Conservation (phyloP, 2,329 filamentous ascomycete genomes). For the Neopestalotiopsis clavispora region DNA sequence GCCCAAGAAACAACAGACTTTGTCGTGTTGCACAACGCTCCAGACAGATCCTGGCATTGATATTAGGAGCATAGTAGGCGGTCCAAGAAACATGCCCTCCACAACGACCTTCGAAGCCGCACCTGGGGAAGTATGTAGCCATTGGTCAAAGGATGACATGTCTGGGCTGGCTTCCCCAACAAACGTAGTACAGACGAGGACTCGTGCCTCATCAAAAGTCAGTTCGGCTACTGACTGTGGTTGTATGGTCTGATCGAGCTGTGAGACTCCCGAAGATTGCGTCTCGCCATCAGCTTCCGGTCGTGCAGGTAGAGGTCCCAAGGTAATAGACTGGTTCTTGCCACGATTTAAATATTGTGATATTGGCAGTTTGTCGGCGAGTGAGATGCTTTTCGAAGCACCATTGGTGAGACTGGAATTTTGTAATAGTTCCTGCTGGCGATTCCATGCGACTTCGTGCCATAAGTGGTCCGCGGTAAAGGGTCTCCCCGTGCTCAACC, state of each 20-base stretch:
- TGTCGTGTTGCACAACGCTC: conserved; percentile 69
- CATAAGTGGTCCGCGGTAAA: conserved; percentile 62
- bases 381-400: conserved; percentile 39
- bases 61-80: conserved; percentile 68
- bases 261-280: conserved; percentile 29
- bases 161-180: conserved; percentile 69
- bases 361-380: conserved; percentile 48
- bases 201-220: conserved; percentile 65
- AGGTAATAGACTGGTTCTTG: conserved; percentile 56
- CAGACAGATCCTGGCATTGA: conserved; percentile 69
- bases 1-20: conserved; percentile 69
- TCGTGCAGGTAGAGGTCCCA: conserved; percentile 51
- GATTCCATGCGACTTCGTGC: conserved; percentile 56
- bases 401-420: conserved; percentile 52
- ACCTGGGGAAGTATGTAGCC: conserved; percentile 64
- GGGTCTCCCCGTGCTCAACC: conserved; percentile 55
- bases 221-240: conserved; percentile 57
- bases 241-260: conserved; percentile 50
- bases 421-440: conserved; percentile 50
- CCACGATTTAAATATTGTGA: conserved; percentile 61
- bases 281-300: conserved; percentile 32
- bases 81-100: conserved; percentile 71
- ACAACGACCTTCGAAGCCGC: conserved; percentile 64
- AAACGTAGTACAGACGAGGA: conserved; percentile 71
- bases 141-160: conserved; percentile 69